These are phyloP conservation scores for Bruguiera gymnorhiza DNA, from an alignment of 345 rosid genomes.

Conservation along the genomic window DNA sequence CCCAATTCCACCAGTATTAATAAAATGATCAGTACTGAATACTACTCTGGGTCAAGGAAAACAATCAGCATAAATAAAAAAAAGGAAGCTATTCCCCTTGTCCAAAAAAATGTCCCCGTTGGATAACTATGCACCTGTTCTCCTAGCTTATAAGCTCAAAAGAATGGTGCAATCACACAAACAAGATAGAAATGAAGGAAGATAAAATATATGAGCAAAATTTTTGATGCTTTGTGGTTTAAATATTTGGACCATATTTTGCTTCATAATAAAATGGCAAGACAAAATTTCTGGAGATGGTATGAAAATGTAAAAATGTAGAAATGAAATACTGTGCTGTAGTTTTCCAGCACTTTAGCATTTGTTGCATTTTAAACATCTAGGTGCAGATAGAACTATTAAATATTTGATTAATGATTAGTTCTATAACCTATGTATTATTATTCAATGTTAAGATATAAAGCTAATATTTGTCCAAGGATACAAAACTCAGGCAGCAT, in stretches of 20 bases:
- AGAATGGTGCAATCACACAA: too few species aligned
- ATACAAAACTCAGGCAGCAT: constrained; percentile 97
- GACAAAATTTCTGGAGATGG: not conserved
- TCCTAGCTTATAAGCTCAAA: too few species aligned
- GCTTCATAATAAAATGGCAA: not conserved
- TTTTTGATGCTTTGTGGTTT: not conserved
- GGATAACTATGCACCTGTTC: too few species aligned
- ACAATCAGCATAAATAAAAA: constrained; percentile 15
- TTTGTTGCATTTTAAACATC: not conserved
- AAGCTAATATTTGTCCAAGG: constrained; percentile 29
- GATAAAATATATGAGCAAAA: not conserved
- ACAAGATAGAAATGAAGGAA: too few species aligned
- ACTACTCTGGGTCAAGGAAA: constrained; percentile 75
- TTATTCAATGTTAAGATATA: not conserved
- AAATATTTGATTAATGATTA: not conserved
- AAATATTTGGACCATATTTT: not conserved
- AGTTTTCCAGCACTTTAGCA: not conserved
- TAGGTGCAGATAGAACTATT: too few species aligned
- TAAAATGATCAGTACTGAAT: constrained; percentile 56
- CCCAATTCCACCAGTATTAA: constrained; percentile 89
- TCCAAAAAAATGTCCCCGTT: too few species aligned
- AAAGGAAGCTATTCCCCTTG: not conserved
- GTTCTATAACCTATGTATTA: not conserved
- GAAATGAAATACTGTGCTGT: not conserved
- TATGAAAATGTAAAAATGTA: not conserved